Evolutionary conservation across 164 flowering plant species (phyloP).

Genomic region (Vitis rupestris): DNA sequence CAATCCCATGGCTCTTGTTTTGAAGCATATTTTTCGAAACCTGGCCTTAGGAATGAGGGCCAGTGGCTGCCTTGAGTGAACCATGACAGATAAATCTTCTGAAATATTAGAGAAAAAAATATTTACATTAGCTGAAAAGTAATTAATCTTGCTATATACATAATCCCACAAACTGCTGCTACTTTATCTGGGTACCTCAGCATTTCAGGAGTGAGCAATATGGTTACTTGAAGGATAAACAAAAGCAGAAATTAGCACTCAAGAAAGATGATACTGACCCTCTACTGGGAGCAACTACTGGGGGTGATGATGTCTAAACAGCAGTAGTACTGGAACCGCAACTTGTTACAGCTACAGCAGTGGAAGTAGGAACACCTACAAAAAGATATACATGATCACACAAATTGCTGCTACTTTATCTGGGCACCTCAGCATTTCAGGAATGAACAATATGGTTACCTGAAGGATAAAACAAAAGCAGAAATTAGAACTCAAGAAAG

Average conservation of each 20-base stretch:
- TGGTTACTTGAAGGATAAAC: neutral
- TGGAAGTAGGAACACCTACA: slow-evolving; percentile 43
- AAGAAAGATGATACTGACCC: slow-evolving; percentile 49
- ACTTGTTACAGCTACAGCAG: slow-evolving; percentile 42
- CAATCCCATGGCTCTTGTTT: too few species aligned
- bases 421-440: too few species aligned
- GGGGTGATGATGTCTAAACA: slow-evolving; percentile 53
- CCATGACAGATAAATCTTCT: too few species aligned
- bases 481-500: neutral
- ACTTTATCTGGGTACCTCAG: neutral
- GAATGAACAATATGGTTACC: too few species aligned
- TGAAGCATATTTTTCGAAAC: too few species aligned
- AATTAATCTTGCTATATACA: too few species aligned
- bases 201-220: too few species aligned
- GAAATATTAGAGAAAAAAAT: too few species aligned
- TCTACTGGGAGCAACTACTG: slow-evolving; percentile 58
- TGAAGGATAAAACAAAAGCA: neutral
- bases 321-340: slow-evolving; percentile 37
- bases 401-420: neutral
- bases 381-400: slow-evolving; percentile 2
- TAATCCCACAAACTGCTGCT: neutral
- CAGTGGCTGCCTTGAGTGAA: too few species aligned
- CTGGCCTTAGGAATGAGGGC: too few species aligned
- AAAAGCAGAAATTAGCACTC: neutral
- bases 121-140: too few species aligned